Evolutionary conservation across 495 filamentous ascomycete genomes (phyloP).

Genomic region (Aspergillus cristatus): DNA sequence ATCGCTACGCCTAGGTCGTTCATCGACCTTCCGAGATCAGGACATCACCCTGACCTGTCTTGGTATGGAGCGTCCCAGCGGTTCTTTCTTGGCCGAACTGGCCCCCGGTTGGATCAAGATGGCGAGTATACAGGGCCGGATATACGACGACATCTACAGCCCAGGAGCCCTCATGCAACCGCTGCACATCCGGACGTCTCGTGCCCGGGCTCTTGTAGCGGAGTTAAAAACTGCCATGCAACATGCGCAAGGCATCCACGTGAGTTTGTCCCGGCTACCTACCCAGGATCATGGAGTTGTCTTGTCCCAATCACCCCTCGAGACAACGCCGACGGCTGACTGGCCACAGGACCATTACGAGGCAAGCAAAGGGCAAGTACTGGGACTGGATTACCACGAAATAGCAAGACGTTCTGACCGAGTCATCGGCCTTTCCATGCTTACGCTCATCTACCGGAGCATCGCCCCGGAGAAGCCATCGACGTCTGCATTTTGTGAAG

Average conservation of each 20-base stretch:
- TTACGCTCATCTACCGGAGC: conserved; percentile 11
- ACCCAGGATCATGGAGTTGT: neutral
- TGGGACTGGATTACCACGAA: conserved; percentile 4
- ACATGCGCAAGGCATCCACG: conserved; percentile 4
- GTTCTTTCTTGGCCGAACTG: too few relatives aligned
- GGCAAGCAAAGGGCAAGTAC: conserved; percentile 3
- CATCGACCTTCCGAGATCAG: neutral
- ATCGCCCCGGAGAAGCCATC: conserved; percentile 7
- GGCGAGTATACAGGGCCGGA: conserved; percentile 4
- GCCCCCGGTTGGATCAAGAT: conserved; percentile 3
- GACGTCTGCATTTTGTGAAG: conserved; percentile 1
- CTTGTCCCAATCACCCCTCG: neutral
- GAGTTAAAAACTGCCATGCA: conserved; percentile 7
- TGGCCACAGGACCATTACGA: neutral
- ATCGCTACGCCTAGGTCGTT: conserved; percentile 3
- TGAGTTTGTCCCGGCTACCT: neutral
- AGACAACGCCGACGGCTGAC: neutral
- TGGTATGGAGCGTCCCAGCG: too few relatives aligned
- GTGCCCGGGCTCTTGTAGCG: conserved; percentile 4
- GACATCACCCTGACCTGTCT: neutral
- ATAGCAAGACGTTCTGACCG: conserved; percentile 6
- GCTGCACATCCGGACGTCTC: conserved; percentile 2
- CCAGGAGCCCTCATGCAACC: conserved; percentile 5
- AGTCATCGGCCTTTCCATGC: conserved; percentile 7
- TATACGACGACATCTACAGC: conserved; percentile 8